Conservation (phyloP, 116 monocot genomes). For the Trichopus zeylanicus region DNA sequence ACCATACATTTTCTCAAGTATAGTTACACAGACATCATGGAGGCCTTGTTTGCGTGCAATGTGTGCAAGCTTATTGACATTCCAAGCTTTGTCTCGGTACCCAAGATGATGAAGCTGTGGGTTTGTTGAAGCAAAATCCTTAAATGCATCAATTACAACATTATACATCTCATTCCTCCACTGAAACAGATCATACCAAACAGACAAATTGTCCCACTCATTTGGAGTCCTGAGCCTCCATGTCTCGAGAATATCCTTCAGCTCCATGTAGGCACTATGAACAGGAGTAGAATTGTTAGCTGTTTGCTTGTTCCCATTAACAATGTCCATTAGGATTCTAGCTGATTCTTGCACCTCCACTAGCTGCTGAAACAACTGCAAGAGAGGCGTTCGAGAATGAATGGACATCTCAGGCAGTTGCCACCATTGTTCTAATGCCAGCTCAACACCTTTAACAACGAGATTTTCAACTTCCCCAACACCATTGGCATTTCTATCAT, state of each 20-base stretch:
- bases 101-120: conserved; percentile 94
- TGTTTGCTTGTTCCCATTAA: conserved; percentile 84
- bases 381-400: conserved; percentile 67
- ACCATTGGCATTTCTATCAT: conserved; percentile 75
- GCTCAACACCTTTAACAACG: conserved; percentile 87
- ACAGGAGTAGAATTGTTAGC: conserved; percentile 65
- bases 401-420: conserved; percentile 95
- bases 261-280: conserved; percentile 69
- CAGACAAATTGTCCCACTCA: conserved; percentile 94
- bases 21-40: conserved; percentile 90
- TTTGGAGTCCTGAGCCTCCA: conserved; percentile 98
- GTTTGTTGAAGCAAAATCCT: conserved; percentile 87
- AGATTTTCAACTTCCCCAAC: conserved; percentile 81
- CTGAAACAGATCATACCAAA: conserved; percentile 96
- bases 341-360: conserved; percentile 96
- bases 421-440: conserved; percentile 99
- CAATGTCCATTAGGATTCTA: conserved; percentile 73
- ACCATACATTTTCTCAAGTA: conserved; percentile 98
- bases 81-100: conserved; percentile 98
- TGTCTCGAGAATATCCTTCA: conserved; percentile 98
- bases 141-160: conserved; percentile 93
- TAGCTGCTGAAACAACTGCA: conserved; percentile 97
- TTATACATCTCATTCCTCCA: conserved; percentile 99
- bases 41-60: conserved; percentile 91
- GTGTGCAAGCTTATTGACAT: conserved; percentile 97